These are phyloP conservation scores for Flammula alnicola DNA, from an alignment of 1,284 basidiomycete species.

Conservation along the genomic window DNA sequence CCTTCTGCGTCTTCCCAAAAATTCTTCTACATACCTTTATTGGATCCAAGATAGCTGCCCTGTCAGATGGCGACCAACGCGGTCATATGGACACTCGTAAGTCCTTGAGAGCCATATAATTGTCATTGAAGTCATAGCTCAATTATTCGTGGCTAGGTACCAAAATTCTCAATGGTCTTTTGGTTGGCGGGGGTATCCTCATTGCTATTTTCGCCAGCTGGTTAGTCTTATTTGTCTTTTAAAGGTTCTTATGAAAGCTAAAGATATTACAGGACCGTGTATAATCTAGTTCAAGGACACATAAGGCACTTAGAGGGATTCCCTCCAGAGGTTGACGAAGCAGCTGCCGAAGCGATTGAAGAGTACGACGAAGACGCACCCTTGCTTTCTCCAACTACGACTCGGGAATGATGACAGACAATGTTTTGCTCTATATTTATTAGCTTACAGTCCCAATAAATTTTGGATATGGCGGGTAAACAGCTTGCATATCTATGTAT, in stretches of 20 bases:
- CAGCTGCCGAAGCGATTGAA: constrained; percentile 66
- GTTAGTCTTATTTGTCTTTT: constrained; percentile 46
- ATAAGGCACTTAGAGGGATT: constrained; percentile 58
- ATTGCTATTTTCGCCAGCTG: constrained; percentile 65
- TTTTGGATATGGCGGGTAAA: constrained; percentile 16
- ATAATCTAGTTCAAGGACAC: constrained; percentile 63
- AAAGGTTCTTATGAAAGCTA: constrained; percentile 10
- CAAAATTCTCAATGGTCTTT: constrained; percentile 63
- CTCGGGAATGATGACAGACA: background rate
- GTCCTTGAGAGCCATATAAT: constrained; percentile 22
- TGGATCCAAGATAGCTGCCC: constrained; percentile 72
- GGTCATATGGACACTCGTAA: constrained; percentile 76
- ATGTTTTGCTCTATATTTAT: background rate
- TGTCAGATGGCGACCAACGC: constrained; percentile 79
- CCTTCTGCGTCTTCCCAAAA: constrained; percentile 71
- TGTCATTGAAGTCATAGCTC: no score
- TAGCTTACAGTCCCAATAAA: background rate
- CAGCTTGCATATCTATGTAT: constrained; percentile 20
- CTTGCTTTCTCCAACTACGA: constrained; percentile 45
- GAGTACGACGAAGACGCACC: constrained; percentile 67
- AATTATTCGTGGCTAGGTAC: constrained; percentile 47
- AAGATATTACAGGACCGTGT: constrained; percentile 56
- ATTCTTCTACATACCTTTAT: constrained; percentile 76
- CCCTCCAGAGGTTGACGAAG: constrained; percentile 54
- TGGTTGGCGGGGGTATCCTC: constrained; percentile 62